Conservation (phyloP, 805 yeast genomes). For the Starmerella stigmatis region DNA sequence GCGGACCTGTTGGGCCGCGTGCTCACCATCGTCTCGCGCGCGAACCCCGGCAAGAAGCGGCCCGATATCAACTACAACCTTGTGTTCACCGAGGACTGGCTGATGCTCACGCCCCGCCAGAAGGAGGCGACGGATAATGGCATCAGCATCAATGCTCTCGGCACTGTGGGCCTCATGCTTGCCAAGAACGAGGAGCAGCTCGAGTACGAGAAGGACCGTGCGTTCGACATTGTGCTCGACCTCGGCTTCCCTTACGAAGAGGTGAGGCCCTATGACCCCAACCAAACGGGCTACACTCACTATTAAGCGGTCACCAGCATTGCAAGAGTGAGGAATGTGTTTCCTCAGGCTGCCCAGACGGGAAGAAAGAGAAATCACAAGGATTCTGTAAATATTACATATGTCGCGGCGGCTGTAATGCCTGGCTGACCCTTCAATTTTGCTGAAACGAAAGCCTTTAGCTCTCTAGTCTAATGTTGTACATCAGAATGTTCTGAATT, state of each 20-base stretch:
- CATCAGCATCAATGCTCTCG: constrained; percentile 69
- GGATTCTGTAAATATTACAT: background rate
- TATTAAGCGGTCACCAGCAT: constrained; percentile 10
- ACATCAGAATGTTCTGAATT: background rate
- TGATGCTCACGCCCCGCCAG: constrained; percentile 76
- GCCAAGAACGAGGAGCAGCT: constrained; percentile 53
- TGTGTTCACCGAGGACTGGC: constrained; percentile 69
- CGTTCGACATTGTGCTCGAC: constrained; percentile 19
- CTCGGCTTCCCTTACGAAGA: constrained; percentile 23
- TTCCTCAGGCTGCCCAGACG: background rate
- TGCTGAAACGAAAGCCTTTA: no score
- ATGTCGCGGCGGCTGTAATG: no score
- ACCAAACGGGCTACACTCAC: constrained; percentile 20
- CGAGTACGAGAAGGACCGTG: constrained; percentile 13
- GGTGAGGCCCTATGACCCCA: constrained; percentile 18
- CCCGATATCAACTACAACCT: constrained; percentile 61
- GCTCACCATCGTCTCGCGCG: constrained; percentile 53
- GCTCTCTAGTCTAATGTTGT: no score
- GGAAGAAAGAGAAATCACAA: background rate
- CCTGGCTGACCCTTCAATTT: no score
- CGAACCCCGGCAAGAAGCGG: constrained; percentile 36
- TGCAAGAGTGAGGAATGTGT: no score
- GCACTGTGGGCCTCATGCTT: constrained; percentile 64
- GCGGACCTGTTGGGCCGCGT: constrained; percentile 39
- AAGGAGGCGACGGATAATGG: constrained; percentile 27